Base-by-base conservation (phyloP, 164 flowering plant genomes). In the Vitis labrusca region DNA sequence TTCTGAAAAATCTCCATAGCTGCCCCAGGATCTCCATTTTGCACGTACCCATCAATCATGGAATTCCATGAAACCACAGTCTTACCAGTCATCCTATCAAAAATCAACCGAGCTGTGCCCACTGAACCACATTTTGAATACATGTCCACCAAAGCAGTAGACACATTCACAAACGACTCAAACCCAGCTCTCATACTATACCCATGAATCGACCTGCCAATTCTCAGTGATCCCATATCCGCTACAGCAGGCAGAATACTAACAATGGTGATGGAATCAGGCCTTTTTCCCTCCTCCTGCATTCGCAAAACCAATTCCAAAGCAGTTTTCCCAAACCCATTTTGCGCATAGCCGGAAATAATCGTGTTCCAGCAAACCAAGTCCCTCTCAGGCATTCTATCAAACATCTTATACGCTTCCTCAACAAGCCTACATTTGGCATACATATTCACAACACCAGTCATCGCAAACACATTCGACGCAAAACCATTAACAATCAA, bases 61-160 rank as follows among this genome's bases (percentile, higher is more conserved):
- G 91, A 82, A 70, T 91, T 94, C 97, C 97, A 94, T 0, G 95
- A 82, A 56, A 94, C 97, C 27, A 86, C 94, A 37, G 81, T 91
- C 79, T 73, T 88, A 1, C 48, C 44, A 9, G 52, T 50, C 91
- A 94, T 92, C 72, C 77, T 49, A 80, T 92, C 89, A 68, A 94
- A 94, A 51, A 92, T 80, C 70, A 78, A 55, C 15, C 93, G 67
- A 2, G 90, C 93, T 65, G 73, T 82, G 63, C 75, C 74, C 53
- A 89, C 78, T 14, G 63, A 68, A 59, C 87, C 84, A 70, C 97
- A 89, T 70, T 94, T 94, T 0, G 86, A 71, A 73, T 94, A 91
- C 97, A 94, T 82, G 65, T 89, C 91, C 37, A 88, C 54, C 71
- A 94, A 74, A 23, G 97, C 90, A 44, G 93, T 89, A 1, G 77